Percentiles rank a stretch among this genome's conserved stretches.
Evolutionary conservation across 192 early-diverging fungal genomes (phyloP).

Genomic region (Jimgerdemannia flammicorona): DNA sequence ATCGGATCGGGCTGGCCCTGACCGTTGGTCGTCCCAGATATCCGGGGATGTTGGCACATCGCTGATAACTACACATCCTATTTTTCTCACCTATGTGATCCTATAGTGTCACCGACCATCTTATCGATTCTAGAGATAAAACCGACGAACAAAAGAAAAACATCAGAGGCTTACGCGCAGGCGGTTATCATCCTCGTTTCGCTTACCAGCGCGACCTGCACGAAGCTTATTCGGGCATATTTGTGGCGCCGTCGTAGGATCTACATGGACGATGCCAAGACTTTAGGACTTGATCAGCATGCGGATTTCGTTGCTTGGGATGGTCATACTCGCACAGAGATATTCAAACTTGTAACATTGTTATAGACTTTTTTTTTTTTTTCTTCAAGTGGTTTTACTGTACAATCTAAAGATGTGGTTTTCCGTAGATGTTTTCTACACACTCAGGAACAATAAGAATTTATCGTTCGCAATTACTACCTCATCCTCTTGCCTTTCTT

Average conservation of each 20-base stretch:
- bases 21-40: no score
- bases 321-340: no score
- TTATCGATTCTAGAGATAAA: slow-evolving; percentile 21
- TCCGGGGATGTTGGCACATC: not conserved
- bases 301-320: no score
- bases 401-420: no score
- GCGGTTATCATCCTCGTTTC: slow-evolving; percentile 40
- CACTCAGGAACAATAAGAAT: no score
- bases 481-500: not conserved
- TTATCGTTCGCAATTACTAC: not conserved
- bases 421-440: no score
- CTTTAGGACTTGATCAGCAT: no score
- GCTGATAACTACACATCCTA: not conserved
- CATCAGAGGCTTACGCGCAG: slow-evolving; percentile 16
- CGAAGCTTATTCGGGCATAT: slow-evolving; percentile 29
- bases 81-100: slow-evolving; percentile 2
- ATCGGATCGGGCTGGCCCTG: no score
- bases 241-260: slow-evolving; percentile 12
- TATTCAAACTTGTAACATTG: no score
- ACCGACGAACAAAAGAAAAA: slow-evolving; percentile 1
- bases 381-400: no score
- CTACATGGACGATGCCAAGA: no score
- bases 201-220: slow-evolving; percentile 36
- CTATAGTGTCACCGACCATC: slow-evolving; percentile 24
- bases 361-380: no score